Conservation (phyloP, 129 eudicot genomes). For the Artemisia tridentata region DNA sequence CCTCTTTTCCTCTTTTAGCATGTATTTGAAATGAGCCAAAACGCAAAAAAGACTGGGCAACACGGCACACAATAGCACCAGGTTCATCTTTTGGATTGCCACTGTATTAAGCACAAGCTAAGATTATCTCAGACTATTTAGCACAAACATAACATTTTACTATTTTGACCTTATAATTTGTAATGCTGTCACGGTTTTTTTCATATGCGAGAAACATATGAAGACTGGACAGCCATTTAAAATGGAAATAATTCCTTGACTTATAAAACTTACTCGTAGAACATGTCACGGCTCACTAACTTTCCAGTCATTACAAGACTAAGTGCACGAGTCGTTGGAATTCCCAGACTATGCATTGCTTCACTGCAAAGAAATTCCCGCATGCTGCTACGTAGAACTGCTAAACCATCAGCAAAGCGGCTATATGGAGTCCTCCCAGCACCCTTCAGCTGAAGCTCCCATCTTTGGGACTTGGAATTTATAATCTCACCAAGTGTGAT, state of each 20-base stretch:
- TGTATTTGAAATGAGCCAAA: slow-evolving; percentile 94
- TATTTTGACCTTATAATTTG: not conserved
- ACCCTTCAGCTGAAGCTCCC: slow-evolving; percentile 94
- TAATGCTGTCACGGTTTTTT: too few relatives aligned
- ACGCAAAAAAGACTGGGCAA: slow-evolving; percentile 87
- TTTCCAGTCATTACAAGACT: slow-evolving; percentile 84
- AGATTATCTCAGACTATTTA: too few relatives aligned
- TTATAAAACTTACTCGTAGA: slow-evolving; percentile 72
- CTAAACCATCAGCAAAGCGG: slow-evolving; percentile 92
- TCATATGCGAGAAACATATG: too few relatives aligned
- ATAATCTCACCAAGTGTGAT: slow-evolving; percentile 78
- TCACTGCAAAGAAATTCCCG: slow-evolving; percentile 94
- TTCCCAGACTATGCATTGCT: slow-evolving; percentile 82
- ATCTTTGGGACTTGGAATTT: slow-evolving; percentile 69
- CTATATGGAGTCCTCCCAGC: slow-evolving; percentile 95
- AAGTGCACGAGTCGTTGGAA: slow-evolving; percentile 92
- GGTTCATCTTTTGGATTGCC: slow-evolving; percentile 98
- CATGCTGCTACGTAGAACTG: slow-evolving; percentile 87
- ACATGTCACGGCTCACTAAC: slow-evolving; percentile 81
- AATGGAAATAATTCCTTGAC: not conserved
- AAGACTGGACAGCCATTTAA: not conserved
- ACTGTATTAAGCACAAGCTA: slow-evolving; percentile 39
- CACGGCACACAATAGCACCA: slow-evolving; percentile 94
- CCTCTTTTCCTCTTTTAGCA: slow-evolving; percentile 81
- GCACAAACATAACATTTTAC: not conserved